Conservation (phyloP, 2,329 filamentous ascomycete genomes). For the Albophoma yamanashiensis region DNA sequence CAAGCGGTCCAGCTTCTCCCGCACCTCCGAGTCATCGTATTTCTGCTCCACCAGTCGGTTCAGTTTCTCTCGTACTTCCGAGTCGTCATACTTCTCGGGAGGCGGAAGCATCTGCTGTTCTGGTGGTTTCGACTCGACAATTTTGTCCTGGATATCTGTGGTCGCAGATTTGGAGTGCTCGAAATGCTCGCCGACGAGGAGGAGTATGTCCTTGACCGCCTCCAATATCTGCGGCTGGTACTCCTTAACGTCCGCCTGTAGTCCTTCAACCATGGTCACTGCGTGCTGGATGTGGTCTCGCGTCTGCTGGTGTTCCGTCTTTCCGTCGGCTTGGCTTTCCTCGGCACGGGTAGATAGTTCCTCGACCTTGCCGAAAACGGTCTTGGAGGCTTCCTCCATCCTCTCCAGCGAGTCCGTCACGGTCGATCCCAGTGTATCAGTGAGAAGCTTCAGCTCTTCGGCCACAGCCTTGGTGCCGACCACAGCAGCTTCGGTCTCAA, state of each 20-base stretch:
- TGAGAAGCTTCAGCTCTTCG: conserved; percentile 77
- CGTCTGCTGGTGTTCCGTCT: conserved; percentile 72
- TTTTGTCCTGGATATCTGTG: conserved; percentile 43
- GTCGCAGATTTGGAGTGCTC: conserved; percentile 69
- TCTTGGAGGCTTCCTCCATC: conserved; percentile 78
- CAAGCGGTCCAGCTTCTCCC: conserved; percentile 32
- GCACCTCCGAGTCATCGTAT: conserved; percentile 40
- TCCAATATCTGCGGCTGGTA: conserved; percentile 83
- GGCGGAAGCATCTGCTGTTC: conserved; percentile 47
- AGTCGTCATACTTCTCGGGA: conserved; percentile 38
- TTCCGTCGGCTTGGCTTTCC: conserved; percentile 61
- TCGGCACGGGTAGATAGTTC: conserved; percentile 67
- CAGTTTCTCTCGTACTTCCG: conserved; percentile 18
- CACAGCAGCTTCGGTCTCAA: conserved; percentile 63
- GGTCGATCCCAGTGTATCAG: conserved; percentile 73
- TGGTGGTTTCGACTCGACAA: conserved; percentile 50
- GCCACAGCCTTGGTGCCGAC: conserved; percentile 67
- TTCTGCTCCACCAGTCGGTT: conserved; percentile 27
- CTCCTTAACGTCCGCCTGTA: conserved; percentile 72
- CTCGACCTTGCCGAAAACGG: conserved; percentile 73
- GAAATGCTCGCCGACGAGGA: conserved; percentile 75
- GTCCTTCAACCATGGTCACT: conserved; percentile 57
- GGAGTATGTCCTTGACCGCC: conserved; percentile 74
- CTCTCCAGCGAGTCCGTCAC: conserved; percentile 78
- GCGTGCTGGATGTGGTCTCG: conserved; percentile 71